Base-by-base conservation (phyloP, 2,329 filamentous ascomycete genomes). In the Beauveria asiatica region DNA sequence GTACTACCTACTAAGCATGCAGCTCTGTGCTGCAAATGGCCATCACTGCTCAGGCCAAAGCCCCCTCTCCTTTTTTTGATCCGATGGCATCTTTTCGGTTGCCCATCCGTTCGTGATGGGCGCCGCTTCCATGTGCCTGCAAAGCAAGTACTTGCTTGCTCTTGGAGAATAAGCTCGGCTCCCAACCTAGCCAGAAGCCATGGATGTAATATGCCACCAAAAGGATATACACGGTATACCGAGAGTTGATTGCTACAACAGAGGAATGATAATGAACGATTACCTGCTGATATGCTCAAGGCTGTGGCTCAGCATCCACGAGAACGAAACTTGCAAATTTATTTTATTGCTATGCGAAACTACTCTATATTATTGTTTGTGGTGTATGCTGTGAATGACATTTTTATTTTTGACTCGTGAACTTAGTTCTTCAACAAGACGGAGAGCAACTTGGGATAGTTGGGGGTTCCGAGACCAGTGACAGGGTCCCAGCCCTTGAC, bases 401-500 rank as follows among this genome's bases (percentile, higher is more conserved):
- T 13, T 13, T 37, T 16, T 3, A 8, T 33, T 33, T 33, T 33
- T 37, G 5, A 37, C 33, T 13, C 11, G 6, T 37, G 0, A 37
- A 37, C 11, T 37, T 52, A 52, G 30, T 52, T 52, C 19, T 52
- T 52, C 10, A 52, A 19, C 11, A 58, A 51, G 11, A 42, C 45
- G 5, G 30, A 30, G 10, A 58, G 56, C 45, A 58, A n/a, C 56
- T 49, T 37, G 30, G 56, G n/a, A n/a, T 61, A 64, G 25, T 61
- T 54, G 25, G 57, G 58, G 4, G 61, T 62, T 33, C 62, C 62
- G 9, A 52, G 49, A 17, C 49, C 49, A 16, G 49, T 52, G 33
- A 52, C 49, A 7, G 49, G 49, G 19, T 61, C 59, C 61, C 62
- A 61, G 25, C 61, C 62, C 4, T 27, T 27, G 16, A 59, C 46